Base-by-base conservation (phyloP, 2,329 filamentous ascomycete genomes). In the Epichloe scottii region DNA sequence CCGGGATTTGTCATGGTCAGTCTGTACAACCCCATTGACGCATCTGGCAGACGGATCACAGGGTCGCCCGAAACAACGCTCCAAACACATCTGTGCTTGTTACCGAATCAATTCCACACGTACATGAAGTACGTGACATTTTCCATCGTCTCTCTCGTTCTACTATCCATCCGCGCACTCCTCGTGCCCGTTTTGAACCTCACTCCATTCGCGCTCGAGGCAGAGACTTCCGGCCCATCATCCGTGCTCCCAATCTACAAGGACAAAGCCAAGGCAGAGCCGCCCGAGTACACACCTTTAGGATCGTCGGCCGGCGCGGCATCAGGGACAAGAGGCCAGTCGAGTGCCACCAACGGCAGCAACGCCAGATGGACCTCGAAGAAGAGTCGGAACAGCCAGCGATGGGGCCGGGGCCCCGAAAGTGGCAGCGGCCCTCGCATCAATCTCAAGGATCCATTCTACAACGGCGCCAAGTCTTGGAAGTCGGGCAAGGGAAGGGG, bases 1-100 rank as follows among this genome's bases (percentile, higher is more conserved):
- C 93, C 93, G 0, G 93, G 89, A 0, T 93, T 98, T 58, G 72
- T 93, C 55, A 82, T 96, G 70, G 78, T 89, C 40, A 95, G 89
- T 64, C 73, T 98, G 51, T 96, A 89, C 79, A 97, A 98, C 63
- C 93, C 93, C 0, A 76, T 97, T 50, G 85, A 90, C 59, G 71
- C 69, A 48, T 65, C 70, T 45, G 80, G 74, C 48, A 70, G 71
- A 19, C 70, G 78, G 1, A 57, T 79, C 0, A 65, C 68, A 0
- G 66, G 69, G 5, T 61, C 68, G 6, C 65, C 69, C 1, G 63
- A 68, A 51, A 64, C 66, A 4, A 96, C 91, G 0, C 68, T 95
- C 3, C 88, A 97, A 68, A 93, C 87, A 1, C 87, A 94, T 56
- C 78, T 97, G 2, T 98, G 93, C 63, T 77, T 98, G 2, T 75